These are phyloP conservation scores for Piper longum DNA, from an alignment of 164 flowering plant species.

Conservation along the genomic window DNA sequence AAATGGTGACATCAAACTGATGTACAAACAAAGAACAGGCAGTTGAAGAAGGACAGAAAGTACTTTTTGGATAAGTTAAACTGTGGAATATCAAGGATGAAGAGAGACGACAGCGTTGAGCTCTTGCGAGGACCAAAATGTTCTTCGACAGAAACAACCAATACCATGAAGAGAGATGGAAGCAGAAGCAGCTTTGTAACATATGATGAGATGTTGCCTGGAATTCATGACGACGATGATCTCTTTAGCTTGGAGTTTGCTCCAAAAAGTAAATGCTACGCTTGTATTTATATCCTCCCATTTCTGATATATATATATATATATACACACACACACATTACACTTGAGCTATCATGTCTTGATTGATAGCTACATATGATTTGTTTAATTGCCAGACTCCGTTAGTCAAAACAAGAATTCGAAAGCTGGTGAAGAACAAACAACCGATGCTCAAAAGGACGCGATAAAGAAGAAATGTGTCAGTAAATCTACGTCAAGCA, in stretches of 20 bases:
- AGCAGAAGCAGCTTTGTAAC: constrained; percentile 12
- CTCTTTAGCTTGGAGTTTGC: constrained; percentile 22
- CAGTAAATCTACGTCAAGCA: constrained; percentile 13
- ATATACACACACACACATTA: no score
- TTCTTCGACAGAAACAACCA: background rate
- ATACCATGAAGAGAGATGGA: constrained; percentile 4
- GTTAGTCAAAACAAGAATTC: constrained; percentile 3
- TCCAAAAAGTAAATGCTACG: constrained; percentile 18
- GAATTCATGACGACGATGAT: constrained; percentile 17
- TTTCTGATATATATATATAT: background rate
- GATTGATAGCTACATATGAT: background rate
- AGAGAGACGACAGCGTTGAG: constrained; percentile 30
- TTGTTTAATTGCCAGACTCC: constrained; percentile 6
- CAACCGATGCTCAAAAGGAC: constrained; percentile 9
- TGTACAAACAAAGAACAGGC: constrained; percentile 15
- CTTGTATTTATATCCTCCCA: background rate
- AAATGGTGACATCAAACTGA: no score
- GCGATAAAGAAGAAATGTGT: background rate
- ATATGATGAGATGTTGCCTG: constrained; percentile 49
- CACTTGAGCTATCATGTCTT: background rate
- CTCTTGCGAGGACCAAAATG: constrained; percentile 25
- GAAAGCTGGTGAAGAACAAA: constrained; percentile 4
- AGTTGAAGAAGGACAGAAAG: constrained; percentile 44
- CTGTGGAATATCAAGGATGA: constrained; percentile 48
- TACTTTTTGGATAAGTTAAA: constrained; percentile 35